Percentiles rank a stretch among this genome's conserved stretches.
Conservation (phyloP, 768 basidiomycete species). For the Suillus tomentosus region DNA sequence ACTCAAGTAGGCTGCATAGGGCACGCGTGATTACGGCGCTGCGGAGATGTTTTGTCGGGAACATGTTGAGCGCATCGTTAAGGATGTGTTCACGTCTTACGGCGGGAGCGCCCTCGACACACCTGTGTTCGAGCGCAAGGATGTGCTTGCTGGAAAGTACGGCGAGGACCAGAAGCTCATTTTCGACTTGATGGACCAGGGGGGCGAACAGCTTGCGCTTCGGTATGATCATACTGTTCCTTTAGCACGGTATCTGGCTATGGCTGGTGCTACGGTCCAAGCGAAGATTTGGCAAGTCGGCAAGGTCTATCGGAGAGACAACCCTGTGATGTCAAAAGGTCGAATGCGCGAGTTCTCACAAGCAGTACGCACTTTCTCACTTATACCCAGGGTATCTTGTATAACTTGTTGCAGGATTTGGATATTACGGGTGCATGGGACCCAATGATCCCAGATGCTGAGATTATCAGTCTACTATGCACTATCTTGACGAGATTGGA, state of each 20-base stretch:
- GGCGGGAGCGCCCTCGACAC: constrained; percentile 95
- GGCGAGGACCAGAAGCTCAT: constrained; percentile 98
- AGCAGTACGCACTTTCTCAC: constrained; percentile 57
- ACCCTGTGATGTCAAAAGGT: constrained; percentile 96
- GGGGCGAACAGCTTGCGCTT: constrained; percentile 92
- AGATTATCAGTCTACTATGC: constrained; percentile 79
- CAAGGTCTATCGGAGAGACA: constrained; percentile 97
- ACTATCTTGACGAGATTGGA: constrained; percentile 82
- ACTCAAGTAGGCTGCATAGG: constrained; percentile 47
- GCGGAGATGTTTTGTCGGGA: constrained; percentile 90
- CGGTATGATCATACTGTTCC: constrained; percentile 98
- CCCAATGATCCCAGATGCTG: constrained; percentile 96
- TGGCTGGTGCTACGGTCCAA: constrained; percentile 82
- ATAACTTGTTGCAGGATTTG: constrained; percentile 66
- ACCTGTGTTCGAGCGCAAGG: constrained; percentile 97
- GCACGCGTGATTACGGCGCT: constrained; percentile 93
- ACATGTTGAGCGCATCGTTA: constrained; percentile 86
- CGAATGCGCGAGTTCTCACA: constrained; percentile 99
- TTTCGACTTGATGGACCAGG: constrained; percentile 96
- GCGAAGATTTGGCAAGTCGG: constrained; percentile 96
- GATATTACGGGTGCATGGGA: constrained; percentile 94
- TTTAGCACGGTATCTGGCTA: constrained; percentile 92
- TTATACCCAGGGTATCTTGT: not conserved
- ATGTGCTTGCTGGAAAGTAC: constrained; percentile 94
- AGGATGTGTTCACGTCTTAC: constrained; percentile 83